Percentiles rank a stretch among this genome's conserved stretches.
phyloP scores from a whole-genome alignment of 768 basidiomycete genomes.

The Hysterangium stoloniferum region DNA sequence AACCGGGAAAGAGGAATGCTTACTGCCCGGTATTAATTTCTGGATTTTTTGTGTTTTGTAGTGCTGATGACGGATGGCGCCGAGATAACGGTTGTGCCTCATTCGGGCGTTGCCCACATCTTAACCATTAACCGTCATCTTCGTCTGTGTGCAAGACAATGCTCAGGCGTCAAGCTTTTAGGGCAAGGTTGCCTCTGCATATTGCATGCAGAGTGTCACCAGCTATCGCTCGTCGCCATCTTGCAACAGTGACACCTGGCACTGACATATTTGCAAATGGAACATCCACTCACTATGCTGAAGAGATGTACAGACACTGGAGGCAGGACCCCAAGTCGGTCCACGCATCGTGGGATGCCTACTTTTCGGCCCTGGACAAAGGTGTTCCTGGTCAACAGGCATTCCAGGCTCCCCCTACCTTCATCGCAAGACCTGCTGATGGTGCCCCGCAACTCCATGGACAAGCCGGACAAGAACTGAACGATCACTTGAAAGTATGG shows the following conservation, averaged over 20 bases:
- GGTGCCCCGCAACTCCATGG: conserved; percentile 74
- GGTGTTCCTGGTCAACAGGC: conserved; percentile 75
- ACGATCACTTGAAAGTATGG: conserved; percentile 88
- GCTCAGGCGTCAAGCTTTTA: conserved; percentile 11
- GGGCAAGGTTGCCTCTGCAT: conserved; percentile 1
- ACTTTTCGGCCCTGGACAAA: conserved; percentile 89
- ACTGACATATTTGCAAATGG: conserved; percentile 90
- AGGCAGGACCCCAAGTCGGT: conserved; percentile 85
- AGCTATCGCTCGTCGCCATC: conserved; percentile 8
- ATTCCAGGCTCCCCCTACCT: conserved; percentile 78
- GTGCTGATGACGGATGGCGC: too few species aligned
- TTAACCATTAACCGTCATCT: too few species aligned
- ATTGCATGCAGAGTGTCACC: not conserved
- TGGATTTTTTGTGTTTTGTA: too few species aligned
- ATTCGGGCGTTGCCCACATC: too few species aligned
- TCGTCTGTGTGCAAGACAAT: too few species aligned
- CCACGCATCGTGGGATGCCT: conserved; percentile 89
- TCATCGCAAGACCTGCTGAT: conserved; percentile 59
- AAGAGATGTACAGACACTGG: conserved; percentile 95
- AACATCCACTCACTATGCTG: conserved; percentile 91
- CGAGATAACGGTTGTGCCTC: too few species aligned
- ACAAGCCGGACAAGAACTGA: conserved; percentile 61
- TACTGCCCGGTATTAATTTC: too few species aligned
- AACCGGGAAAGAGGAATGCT: too few species aligned
- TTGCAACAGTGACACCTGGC: conserved; percentile 14